phyloP scores from a whole-genome alignment of 108 stramenopile species.

The Nitzschia putrida region DNA sequence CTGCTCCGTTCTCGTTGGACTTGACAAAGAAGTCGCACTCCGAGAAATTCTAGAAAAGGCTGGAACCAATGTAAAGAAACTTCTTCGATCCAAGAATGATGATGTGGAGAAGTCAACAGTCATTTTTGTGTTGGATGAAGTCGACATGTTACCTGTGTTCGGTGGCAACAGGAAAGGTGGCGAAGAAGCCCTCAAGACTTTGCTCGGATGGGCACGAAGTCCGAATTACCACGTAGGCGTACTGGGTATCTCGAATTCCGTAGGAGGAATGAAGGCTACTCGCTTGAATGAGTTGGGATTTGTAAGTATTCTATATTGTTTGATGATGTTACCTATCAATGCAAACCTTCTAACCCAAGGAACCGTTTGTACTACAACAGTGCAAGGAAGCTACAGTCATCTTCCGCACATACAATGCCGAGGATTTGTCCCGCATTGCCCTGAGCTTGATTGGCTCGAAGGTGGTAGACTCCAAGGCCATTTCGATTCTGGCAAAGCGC shows the following conservation, averaged over 20 bases:
- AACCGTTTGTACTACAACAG: not conserved
- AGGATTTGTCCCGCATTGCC: conserved; percentile 54
- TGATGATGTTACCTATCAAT: not conserved
- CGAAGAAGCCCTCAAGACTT: conserved; percentile 41
- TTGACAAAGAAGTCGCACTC: conserved; percentile 12
- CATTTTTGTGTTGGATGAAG: conserved; percentile 73
- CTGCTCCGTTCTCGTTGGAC: conserved; percentile 19
- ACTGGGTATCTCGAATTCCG: conserved; percentile 82
- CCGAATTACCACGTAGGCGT: conserved; percentile 48
- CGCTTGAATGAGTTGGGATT: conserved; percentile 53
- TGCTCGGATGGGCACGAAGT: conserved; percentile 47
- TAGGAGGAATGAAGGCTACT: conserved; percentile 45
- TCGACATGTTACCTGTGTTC: conserved; percentile 57
- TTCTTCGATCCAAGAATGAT: not conserved
- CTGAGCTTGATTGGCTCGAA: conserved; percentile 53
- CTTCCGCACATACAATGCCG: conserved; percentile 55
- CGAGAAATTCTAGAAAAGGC: conserved; percentile 8
- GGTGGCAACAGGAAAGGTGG: not conserved
- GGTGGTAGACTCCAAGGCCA: conserved; percentile 58
- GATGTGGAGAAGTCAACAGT: conserved; percentile 23
- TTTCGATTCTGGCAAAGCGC: conserved; percentile 55
- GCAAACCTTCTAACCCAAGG: not conserved
- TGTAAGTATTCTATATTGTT: conserved; percentile 41
- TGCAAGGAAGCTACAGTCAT: conserved; percentile 31
- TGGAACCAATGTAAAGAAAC: not conserved